These are phyloP conservation scores for Lentinula raphanica DNA, from an alignment of 768 basidiomycete species.

Conservation along the genomic window DNA sequence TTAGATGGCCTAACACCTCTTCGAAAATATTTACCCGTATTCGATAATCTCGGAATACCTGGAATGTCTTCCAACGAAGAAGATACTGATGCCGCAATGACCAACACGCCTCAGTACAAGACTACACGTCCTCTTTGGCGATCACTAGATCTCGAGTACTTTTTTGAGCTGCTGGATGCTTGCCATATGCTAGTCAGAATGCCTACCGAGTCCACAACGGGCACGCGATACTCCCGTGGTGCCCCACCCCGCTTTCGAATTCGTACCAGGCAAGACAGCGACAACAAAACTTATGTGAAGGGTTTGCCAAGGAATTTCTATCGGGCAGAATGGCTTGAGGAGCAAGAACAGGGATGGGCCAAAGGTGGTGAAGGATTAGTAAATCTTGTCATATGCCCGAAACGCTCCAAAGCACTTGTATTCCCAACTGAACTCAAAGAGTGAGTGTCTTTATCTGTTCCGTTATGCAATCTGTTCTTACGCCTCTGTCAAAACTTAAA, in stretches of 20 bases:
- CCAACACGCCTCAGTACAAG: background rate
- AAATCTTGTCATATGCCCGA: too few species aligned
- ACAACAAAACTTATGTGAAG: too few species aligned
- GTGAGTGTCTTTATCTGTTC: too few species aligned
- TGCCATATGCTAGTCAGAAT: background rate
- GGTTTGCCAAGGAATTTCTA: too few species aligned
- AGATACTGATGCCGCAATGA: background rate
- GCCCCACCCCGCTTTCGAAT: background rate
- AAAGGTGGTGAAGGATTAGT: too few species aligned
- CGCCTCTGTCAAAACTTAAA: too few species aligned
- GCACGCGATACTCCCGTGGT: background rate
- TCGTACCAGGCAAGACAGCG: background rate
- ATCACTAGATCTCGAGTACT: background rate
- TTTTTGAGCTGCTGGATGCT: background rate
- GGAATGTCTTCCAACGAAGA: background rate
- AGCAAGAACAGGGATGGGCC: too few species aligned
- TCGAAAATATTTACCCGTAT: background rate
- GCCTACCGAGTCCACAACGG: background rate
- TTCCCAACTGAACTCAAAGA: too few species aligned
- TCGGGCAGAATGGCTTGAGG: too few species aligned
- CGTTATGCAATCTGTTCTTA: too few species aligned
- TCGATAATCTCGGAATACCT: background rate
- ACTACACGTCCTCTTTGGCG: background rate
- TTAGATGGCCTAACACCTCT: background rate
- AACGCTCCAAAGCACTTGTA: too few species aligned